Evolutionary conservation across 1,284 basidiomycete genomes (phyloP).

Genomic region (Trichosporon asahii): DNA sequence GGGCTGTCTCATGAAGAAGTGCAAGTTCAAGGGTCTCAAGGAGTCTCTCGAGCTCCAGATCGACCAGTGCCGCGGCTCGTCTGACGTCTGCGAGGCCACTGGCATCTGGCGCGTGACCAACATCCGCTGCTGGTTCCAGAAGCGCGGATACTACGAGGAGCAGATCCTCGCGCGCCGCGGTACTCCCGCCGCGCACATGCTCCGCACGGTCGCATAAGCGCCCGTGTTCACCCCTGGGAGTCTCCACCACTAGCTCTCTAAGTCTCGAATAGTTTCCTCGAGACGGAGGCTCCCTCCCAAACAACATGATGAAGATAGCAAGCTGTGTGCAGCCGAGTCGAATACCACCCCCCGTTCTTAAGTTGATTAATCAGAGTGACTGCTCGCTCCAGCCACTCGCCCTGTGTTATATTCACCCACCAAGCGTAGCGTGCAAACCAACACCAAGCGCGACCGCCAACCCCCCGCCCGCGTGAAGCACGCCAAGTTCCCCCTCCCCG

Average conservation of each 20-base stretch:
- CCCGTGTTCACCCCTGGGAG: too few relatives aligned
- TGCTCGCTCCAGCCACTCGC: not conserved
- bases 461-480: not conserved
- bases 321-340: not conserved
- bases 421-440: too few relatives aligned
- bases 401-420: not conserved
- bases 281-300: not conserved
- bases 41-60: not conserved
- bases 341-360: not conserved
- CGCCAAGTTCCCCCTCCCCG: not conserved
- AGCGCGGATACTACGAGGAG: constrained; percentile 4
- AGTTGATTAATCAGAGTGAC: not conserved
- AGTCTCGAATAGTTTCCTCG: not conserved
- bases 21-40: not conserved
- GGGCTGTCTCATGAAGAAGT: constrained; percentile 5
- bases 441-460: not conserved
- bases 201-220: not conserved
- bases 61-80: not conserved
- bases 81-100: not conserved
- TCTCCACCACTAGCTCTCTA: not conserved
- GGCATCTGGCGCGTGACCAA: constrained; percentile 9
- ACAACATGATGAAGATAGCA: not conserved
- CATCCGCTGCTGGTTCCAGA: constrained; percentile 3
- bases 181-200: not conserved
- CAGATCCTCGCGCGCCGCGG: constrained; percentile 3